Conservation (phyloP, 2,329 filamentous ascomycete species). For the Pyricularia grisea region DNA sequence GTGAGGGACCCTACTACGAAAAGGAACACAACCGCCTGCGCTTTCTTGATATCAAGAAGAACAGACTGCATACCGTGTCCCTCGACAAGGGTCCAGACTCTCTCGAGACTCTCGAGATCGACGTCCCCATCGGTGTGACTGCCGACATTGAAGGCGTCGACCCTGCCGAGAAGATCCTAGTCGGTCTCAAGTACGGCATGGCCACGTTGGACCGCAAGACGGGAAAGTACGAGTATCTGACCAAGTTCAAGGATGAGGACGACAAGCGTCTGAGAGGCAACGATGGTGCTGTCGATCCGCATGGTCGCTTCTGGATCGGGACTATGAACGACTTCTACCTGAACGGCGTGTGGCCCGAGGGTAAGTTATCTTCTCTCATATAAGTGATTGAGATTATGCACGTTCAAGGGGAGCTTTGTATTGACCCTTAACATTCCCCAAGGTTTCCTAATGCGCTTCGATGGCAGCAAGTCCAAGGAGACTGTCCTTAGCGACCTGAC, state of each 20-base stretch:
- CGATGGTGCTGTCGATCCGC: slow-evolving; percentile 72
- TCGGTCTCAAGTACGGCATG: slow-evolving; percentile 74
- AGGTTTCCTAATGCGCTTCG: slow-evolving; percentile 69
- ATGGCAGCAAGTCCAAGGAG: slow-evolving; percentile 48
- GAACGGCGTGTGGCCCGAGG: slow-evolving; percentile 50
- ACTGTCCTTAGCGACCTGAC: slow-evolving; percentile 54
- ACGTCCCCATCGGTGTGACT: slow-evolving; percentile 55
- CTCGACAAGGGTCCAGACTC: slow-evolving; percentile 54
- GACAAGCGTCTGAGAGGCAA: slow-evolving; percentile 59
- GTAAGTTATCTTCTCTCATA: slow-evolving; percentile 22
- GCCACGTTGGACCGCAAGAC: slow-evolving; percentile 63
- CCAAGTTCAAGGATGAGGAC: slow-evolving; percentile 31
- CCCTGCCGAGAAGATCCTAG: slow-evolving; percentile 55
- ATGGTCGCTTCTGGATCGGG: slow-evolving; percentile 77
- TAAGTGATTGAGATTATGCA: not conserved
- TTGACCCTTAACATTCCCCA: slow-evolving; percentile 9
- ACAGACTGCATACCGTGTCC: slow-evolving; percentile 63
- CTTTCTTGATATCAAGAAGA: slow-evolving; percentile 75
- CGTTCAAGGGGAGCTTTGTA: not conserved
- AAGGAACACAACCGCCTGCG: slow-evolving; percentile 54
- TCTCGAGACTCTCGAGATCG: slow-evolving; percentile 48
- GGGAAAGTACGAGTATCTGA: slow-evolving; percentile 43
- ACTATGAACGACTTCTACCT: slow-evolving; percentile 68
- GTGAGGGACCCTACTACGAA: slow-evolving; percentile 70
- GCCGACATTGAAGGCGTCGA: slow-evolving; percentile 65